Base-by-base conservation (phyloP, 2,329 filamentous ascomycete species). In the Botrytis fragariae region DNA sequence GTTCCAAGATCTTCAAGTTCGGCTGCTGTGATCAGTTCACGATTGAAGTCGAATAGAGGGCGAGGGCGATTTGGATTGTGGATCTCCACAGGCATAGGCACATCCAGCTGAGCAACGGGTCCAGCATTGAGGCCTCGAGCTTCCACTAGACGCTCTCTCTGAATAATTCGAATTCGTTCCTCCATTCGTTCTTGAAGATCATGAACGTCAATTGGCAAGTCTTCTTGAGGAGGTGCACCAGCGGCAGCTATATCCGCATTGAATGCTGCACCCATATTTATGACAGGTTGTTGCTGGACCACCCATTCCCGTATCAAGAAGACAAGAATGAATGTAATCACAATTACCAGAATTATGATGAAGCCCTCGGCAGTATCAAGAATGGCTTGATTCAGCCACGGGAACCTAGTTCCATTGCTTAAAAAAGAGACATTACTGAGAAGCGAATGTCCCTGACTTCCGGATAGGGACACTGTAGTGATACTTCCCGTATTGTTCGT, bases 221-320 rank as follows among this genome's bases (percentile, higher is more conserved):
- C 70, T 67, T 61, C 76, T 73, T 42, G 72, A 64, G 45, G 44
- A 32, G 75, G 72, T 61, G 74, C 76, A 10, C 85, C 85, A n/a
- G 83, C 83, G 12, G 85, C 87, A 18, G 87, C 89, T 79, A 90
- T 88, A 5, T 88, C 88, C 14, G 87, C 79, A 83, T 85, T 74
- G 82, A 85, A 79, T 81, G 84, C 76, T 83, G 79, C 91, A 0
- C 90, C 91, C 85, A 96, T 91, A 79, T 97, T 97, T 77, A 96
- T 92, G 76, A 95, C 91, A 8, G 95, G 96, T 80, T 99, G 96
- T 81, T 99, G 96, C 81, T 99, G 96, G 16, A 99, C 94, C 69
- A 99, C 96, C 88, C 97, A 99, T 83, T 99, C 96, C 64, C 97
- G 87, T 64, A 99, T 98, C 6, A 99, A 84, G 77, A 99, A 99